Evolutionary conservation across 768 basidiomycete species (phyloP).

Genomic region (Hydnum rufescens): DNA sequence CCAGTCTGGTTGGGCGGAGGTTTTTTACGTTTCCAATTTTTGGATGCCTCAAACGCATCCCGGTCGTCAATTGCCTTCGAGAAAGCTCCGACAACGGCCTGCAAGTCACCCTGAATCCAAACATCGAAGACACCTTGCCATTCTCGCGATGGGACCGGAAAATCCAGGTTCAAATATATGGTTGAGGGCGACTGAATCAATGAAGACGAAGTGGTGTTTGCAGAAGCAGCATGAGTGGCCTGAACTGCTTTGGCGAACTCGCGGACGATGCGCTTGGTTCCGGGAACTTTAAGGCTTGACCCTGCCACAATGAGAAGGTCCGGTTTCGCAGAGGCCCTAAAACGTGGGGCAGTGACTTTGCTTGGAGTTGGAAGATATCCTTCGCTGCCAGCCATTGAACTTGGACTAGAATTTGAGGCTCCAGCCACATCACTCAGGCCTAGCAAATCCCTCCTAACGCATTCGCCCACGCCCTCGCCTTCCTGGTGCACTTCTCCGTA

Average conservation of each 20-base stretch:
- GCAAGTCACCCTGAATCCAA: slow-evolving; percentile 79
- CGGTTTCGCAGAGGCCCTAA: slow-evolving; percentile 26
- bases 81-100: slow-evolving; percentile 16
- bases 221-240: slow-evolving; percentile 12
- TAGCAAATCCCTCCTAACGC: slow-evolving; percentile 58
- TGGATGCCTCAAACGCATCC: slow-evolving; percentile 1
- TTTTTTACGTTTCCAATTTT: too few relatives aligned
- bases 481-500: slow-evolving; percentile 81
- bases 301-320: slow-evolving; percentile 80
- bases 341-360: slow-evolving; percentile 4
- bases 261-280: slow-evolving; percentile 78
- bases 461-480: slow-evolving; percentile 67
- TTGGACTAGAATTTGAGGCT: not conserved
- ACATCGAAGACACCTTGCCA: slow-evolving; percentile 84
- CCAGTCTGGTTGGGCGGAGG: too few relatives aligned
- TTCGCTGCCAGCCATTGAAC: not conserved
- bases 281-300: slow-evolving; percentile 73
- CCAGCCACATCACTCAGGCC: slow-evolving; percentile 20
- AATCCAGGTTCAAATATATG: slow-evolving; percentile 72
- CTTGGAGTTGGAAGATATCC: not conserved
- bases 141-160: slow-evolving; percentile 64
- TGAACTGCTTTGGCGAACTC: slow-evolving; percentile 66
- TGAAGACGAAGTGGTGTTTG: slow-evolving; percentile 16
- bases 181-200: slow-evolving; percentile 22
- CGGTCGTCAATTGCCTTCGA: slow-evolving; percentile 4